Evolutionary conservation across 2,329 filamentous ascomycete genomes (phyloP).

Genomic region (Fusarium subglutinans): DNA sequence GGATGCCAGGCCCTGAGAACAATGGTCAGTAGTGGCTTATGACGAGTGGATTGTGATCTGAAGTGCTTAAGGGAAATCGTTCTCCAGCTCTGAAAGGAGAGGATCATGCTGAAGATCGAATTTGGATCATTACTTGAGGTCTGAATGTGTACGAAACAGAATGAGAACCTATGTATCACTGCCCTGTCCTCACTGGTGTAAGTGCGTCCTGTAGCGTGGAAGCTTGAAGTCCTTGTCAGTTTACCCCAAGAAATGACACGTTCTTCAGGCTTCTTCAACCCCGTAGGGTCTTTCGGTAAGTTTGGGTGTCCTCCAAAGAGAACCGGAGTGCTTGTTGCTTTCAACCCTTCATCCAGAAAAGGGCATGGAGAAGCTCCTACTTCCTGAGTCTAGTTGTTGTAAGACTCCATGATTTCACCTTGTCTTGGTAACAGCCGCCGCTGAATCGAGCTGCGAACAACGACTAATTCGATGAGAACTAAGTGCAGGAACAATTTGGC

Average conservation of each 20-base stretch:
- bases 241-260: not conserved
- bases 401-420: not conserved
- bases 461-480: no score
- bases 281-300: not conserved
- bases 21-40: not conserved
- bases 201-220: not conserved
- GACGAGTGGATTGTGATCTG: no score
- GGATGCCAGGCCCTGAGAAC: rapidly evolving
- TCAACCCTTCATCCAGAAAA: not conserved
- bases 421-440: not conserved
- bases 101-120: not conserved
- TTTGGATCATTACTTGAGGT: not conserved
- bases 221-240: not conserved
- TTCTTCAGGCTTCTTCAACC: not conserved
- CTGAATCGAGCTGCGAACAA: not conserved
- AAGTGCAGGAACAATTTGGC: not conserved
- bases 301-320: no score
- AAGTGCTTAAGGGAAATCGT: not conserved
- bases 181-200: not conserved
- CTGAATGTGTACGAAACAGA: not conserved
- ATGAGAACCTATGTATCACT: no score
- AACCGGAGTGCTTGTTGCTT: not conserved
- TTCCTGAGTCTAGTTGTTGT: not conserved
- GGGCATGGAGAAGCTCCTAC: not conserved
- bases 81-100: not conserved